Percentiles rank a stretch among this genome's conserved stretches.
Conservation (phyloP, 179 eudicot genomes). For the Actinidia arguta region DNA sequence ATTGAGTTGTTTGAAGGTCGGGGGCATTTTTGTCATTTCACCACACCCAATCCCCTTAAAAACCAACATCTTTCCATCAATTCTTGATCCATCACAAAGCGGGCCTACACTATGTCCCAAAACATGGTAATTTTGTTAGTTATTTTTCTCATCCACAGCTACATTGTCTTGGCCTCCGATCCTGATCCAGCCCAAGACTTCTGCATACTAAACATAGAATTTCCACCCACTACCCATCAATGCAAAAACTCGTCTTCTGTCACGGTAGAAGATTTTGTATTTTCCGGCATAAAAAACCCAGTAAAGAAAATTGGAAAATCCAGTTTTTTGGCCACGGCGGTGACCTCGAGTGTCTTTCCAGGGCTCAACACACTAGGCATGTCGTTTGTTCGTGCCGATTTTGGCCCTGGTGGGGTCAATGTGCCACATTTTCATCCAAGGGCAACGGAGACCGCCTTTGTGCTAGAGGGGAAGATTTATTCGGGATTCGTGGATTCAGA, state of each 20-base stretch:
- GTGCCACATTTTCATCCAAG: slow-evolving; percentile 82
- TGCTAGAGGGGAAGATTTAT: slow-evolving; percentile 65
- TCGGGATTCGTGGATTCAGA: slow-evolving; percentile 72
- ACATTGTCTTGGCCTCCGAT: slow-evolving; percentile 50
- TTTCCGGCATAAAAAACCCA: slow-evolving; percentile 53
- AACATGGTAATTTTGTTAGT: slow-evolving; percentile 20
- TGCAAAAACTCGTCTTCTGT: slow-evolving; percentile 55
- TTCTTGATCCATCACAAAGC: too few species aligned
- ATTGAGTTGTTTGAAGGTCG: background rate
- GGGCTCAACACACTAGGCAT: slow-evolving; percentile 75
- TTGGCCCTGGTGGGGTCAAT: slow-evolving; percentile 59
- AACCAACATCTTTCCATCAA: background rate
- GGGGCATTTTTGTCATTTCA: background rate
- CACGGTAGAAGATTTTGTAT: slow-evolving; percentile 60
- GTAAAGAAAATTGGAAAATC: slow-evolving; percentile 30
- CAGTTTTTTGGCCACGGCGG: slow-evolving; percentile 54
- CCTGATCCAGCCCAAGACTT: slow-evolving; percentile 76
- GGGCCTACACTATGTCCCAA: slow-evolving; percentile 17
- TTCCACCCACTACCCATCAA: slow-evolving; percentile 19
- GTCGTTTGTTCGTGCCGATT: slow-evolving; percentile 76
- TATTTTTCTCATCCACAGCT: slow-evolving; percentile 30
- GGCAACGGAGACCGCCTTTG: slow-evolving; percentile 76
- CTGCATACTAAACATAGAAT: slow-evolving; percentile 46
- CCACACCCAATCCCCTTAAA: background rate
- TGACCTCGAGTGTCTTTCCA: slow-evolving; percentile 51